Evolutionary conservation across 1,284 basidiomycete species (phyloP), one percentile per base, ranked within the genome.

Genomic region (Exsudoporus floridanus): DNA sequence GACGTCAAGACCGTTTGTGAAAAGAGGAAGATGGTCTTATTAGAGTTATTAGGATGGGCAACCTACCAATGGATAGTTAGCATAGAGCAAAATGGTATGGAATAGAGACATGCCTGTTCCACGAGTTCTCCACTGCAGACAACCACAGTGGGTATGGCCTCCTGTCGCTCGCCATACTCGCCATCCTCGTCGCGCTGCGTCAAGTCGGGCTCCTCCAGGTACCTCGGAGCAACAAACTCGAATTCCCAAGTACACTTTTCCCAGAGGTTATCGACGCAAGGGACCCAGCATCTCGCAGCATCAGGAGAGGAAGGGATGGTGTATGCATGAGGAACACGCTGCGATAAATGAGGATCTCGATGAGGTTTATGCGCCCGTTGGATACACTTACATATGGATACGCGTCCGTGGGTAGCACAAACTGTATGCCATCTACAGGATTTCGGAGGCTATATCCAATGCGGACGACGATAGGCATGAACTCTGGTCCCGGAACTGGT

Each of bases 161-260:
- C 80, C n/a, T 75, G 73, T 21, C 59, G 67, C 31, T 73, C 81
- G 49, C 62, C 74, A n/a, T 74, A 73, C 27, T 85, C 84, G 23
- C 79, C 82, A 37, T 77, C 79, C 48, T 86, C 83, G 42, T 61
- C 65, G 25, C 55, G 64, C 12, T 81, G 77, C 18, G 68, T 72
- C 33, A 73, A 64, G 44, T 79, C 76, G 13, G 75, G 74, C 54
- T 91, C 88, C 63, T 92, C 89, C 10, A 96, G 76, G 60, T 85
- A 88, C 54, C 89, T 84, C 39, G 95, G 95, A 19, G 98, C 95
- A 50, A 98, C 84, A 67, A 98, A 92, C 69, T 98, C 93, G 49
- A 99, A 88, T 67, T 99, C 97, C 97, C 97, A 99, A 3, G 96
- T 97, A 65, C 92, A 98, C 64, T 93, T 87, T 71, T 98, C 96